phyloP scores from a whole-genome alignment of 352 stramenopile genomes.

The Blastocystis sp. region DNA sequence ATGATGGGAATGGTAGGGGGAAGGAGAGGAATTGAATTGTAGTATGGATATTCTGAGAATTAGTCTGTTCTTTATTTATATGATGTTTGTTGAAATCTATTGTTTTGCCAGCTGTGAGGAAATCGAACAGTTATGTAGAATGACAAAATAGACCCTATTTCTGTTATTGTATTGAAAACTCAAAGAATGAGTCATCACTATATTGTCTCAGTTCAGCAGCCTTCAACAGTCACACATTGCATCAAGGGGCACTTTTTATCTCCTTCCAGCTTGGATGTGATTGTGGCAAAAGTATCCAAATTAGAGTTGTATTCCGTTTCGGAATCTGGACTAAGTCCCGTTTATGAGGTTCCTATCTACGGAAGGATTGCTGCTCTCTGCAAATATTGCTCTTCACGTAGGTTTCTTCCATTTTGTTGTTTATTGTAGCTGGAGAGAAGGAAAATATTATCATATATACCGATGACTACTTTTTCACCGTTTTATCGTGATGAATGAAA shows the following conservation, averaged over 20 bases:
- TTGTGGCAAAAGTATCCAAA: constrained; percentile 50
- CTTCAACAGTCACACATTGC: constrained; percentile 39
- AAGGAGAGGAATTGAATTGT: neutral
- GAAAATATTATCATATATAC: constrained; percentile 42
- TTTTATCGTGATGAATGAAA: neutral
- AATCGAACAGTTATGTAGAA: no score
- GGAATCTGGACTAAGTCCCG: constrained; percentile 22
- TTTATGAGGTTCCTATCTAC: constrained; percentile 58
- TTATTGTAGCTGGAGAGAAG: constrained; percentile 1
- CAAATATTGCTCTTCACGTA: constrained; percentile 11
- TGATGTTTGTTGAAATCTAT: neutral
- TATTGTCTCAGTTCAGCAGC: constrained; percentile 44
- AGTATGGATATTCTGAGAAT: constrained; percentile 36
- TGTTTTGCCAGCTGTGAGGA: no score
- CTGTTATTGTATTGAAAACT: no score
- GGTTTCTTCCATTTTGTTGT: neutral
- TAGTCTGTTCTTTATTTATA: neutral
- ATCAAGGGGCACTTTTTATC: constrained; percentile 55
- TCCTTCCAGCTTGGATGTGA: constrained; percentile 27
- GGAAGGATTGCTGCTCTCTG: constrained; percentile 42
- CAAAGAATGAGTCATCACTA: constrained; percentile 34
- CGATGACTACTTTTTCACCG: constrained; percentile 31
- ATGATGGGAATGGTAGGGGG: constrained; percentile 30
- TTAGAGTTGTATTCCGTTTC: constrained; percentile 47
- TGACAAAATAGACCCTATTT: no score